Evolutionary conservation across 1,284 basidiomycete species (phyloP), one percentile per base, ranked within the genome.

Genomic region (Leccinum subspadiceum): DNA sequence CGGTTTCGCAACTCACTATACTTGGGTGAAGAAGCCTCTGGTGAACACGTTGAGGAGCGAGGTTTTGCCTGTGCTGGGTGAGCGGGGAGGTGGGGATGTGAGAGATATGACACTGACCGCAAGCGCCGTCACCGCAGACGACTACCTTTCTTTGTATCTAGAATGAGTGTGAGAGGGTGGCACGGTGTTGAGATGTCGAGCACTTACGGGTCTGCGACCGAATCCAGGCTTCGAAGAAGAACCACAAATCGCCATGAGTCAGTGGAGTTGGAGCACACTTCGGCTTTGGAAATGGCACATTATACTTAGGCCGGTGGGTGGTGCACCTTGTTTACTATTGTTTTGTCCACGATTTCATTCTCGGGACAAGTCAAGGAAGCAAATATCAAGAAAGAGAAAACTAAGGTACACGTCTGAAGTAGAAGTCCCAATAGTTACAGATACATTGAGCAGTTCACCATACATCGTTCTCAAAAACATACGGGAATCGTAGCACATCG

Each of bases 91-190:
- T 39, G 12, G 29, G 15, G 22, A 24, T 31, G 67, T 5, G 24
- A 12, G 53, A 52, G 48, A 24, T 24, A 60, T 29, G 29, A 70
- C 79, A 59, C 48, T 9, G 72, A 87, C 94, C 94, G 69, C 91
- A 94, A 54, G 94, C 95, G 66, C 95, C 95, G 76, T 98, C 95
- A 41, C 95, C 95, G 62, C 94, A 88, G 6, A 97, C 88, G 2
- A 92, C 90, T 5, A 91, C 80, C 75, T 92, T 91, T 48, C 86
- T 78, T 70, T 85, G 83, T 52, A 89, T 69, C 84, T 86, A 51
- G 62, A 60, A 29, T 29, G 29, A 29, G 29, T 29, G 12, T 31
- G 67, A 12, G 53, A 52, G 48, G 37, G 54, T 15, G 24, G 33
- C 59, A 65, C 52, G 56, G 24, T 56, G 26, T 53, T 57, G 29